These are phyloP conservation scores for Syzygium jambos DNA, from an alignment of 345 rosid species.

Conservation along the genomic window DNA sequence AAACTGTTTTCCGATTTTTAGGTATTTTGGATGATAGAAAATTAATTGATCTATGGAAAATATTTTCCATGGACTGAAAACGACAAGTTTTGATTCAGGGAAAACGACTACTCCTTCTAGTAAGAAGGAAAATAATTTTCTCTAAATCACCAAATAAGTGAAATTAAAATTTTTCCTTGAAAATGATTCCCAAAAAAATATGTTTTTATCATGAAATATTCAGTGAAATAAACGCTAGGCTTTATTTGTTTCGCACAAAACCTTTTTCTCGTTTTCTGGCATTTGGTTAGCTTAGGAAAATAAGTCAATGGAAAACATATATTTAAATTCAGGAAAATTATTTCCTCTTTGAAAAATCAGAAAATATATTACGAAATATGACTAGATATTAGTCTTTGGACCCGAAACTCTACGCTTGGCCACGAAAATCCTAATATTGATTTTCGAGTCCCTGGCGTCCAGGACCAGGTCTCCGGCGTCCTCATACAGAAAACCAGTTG, in stretches of 20 bases:
- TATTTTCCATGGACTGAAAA: background rate
- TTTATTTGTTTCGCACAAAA: no score
- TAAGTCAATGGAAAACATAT: no score
- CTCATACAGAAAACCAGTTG: background rate
- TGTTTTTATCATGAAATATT: background rate
- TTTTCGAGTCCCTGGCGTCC: no score
- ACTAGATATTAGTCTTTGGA: no score
- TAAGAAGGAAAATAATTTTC: fast-evolving
- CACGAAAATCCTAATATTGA: no score
- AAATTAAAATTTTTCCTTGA: background rate
- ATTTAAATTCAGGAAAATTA: no score
- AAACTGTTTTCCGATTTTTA: background rate
- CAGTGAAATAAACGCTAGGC: fast-evolving
- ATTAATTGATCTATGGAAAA: background rate
- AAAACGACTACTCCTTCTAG: background rate
- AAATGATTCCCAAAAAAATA: background rate
- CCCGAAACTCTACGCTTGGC: no score
- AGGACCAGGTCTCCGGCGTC: no score
- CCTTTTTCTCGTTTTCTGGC: no score
- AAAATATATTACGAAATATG: no score
- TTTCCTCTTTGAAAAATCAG: no score
- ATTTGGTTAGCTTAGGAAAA: no score
- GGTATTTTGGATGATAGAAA: background rate
- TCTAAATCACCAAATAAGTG: background rate
- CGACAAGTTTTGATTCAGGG: background rate